These are phyloP conservation scores for Aquilaria sinensis DNA, from an alignment of 345 rosid species.

Conservation along the genomic window DNA sequence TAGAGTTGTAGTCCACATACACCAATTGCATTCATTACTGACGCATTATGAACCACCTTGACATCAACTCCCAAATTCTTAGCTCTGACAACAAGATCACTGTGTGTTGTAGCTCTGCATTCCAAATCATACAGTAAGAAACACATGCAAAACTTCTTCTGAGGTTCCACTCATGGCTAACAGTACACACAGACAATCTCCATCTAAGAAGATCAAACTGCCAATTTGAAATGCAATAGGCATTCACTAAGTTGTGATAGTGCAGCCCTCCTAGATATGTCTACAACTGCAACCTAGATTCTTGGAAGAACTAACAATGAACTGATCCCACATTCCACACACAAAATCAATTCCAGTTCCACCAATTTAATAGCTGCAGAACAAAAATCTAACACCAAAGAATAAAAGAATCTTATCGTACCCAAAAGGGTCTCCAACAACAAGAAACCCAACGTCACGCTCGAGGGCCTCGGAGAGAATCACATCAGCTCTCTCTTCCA, in stretches of 20 bases:
- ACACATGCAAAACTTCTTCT: too few relatives aligned
- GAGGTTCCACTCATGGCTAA: background rate
- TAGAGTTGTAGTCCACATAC: slow-evolving; percentile 88
- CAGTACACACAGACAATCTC: background rate
- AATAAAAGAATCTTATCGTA: slow-evolving; percentile 11
- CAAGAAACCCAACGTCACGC: slow-evolving; percentile 71
- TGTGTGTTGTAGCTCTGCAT: slow-evolving; percentile 86
- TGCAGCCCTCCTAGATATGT: too few relatives aligned
- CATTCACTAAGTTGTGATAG: too few relatives aligned
- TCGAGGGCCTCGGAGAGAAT: slow-evolving; percentile 46
- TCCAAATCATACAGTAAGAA: slow-evolving; percentile 8
- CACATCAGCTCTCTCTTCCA: slow-evolving; percentile 77
- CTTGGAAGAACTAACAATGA: too few relatives aligned
- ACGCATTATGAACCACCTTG: slow-evolving; percentile 84
- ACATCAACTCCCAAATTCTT: slow-evolving; percentile 61
- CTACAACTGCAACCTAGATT: too few relatives aligned
- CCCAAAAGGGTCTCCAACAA: slow-evolving; percentile 98
- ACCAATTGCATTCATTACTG: slow-evolving; percentile 92
- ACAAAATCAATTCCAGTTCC: background rate
- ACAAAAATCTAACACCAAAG: background rate
- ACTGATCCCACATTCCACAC: too few relatives aligned
- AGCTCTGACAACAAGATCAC: slow-evolving; percentile 92
- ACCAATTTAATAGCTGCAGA: background rate
- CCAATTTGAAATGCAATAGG: too few relatives aligned
- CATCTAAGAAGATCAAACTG: background rate